phyloP scores from a whole-genome alignment of 2,329 filamentous ascomycete species.

The Exophiala oligosperma region DNA sequence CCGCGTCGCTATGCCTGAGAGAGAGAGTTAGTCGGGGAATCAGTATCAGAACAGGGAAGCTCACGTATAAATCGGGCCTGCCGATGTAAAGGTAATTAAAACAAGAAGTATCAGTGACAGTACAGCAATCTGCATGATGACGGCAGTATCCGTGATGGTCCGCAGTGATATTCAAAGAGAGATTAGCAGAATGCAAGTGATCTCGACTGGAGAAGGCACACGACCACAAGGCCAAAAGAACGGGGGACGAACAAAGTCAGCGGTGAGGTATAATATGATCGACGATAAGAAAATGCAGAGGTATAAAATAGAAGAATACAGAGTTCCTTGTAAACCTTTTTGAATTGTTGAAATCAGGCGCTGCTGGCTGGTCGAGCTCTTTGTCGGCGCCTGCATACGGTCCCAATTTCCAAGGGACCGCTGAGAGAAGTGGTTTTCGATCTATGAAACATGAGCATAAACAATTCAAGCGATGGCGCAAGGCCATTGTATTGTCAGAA shows the following conservation, averaged over 20 bases:
- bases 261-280: neutral
- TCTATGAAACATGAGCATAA: slow-evolving; percentile 9
- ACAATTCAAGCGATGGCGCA: neutral
- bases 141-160: neutral
- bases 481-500: slow-evolving; percentile 2
- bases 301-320: neutral
- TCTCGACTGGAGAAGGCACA: neutral
- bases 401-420: slow-evolving; percentile 1
- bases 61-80: slow-evolving; percentile 27
- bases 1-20: slow-evolving; percentile 18
- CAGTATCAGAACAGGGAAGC: neutral
- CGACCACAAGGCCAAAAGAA: neutral
- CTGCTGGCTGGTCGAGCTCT: neutral
- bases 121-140: slow-evolving; percentile 13
- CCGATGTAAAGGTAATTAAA: slow-evolving; percentile 17
- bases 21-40: slow-evolving; percentile 1
- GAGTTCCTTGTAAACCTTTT: neutral
- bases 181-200: neutral
- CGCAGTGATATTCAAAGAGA: neutral
- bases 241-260: neutral
- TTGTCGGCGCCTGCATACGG: neutral
- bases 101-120: slow-evolving; percentile 7
- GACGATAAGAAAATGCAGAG: neutral
- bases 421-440: slow-evolving; percentile 19
- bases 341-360: neutral